These are phyloP conservation scores for Fusarium illudens DNA, from an alignment of 2,329 filamentous ascomycete species.

Conservation along the genomic window DNA sequence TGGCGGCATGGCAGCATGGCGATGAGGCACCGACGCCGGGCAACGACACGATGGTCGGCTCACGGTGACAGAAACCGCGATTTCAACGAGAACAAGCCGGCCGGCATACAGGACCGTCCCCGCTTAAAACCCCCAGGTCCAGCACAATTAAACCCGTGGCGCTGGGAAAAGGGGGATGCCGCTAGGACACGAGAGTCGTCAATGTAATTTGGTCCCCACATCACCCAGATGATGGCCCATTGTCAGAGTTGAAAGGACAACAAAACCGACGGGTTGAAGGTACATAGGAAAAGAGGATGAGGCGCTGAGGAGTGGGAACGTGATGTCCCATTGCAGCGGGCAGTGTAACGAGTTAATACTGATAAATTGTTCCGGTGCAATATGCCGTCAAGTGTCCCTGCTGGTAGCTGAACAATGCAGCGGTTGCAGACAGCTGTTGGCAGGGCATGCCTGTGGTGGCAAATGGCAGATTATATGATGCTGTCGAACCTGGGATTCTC, in stretches of 20 bases:
- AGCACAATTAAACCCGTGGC: constrained; percentile 32
- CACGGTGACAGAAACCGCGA: neutral
- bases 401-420: neutral
- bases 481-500: neutral
- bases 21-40: constrained; percentile 1
- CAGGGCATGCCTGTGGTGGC: neutral
- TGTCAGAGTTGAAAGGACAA: constrained; percentile 23
- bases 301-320: constrained; percentile 22
- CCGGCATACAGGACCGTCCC: constrained; percentile 18
- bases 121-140: constrained; percentile 23
- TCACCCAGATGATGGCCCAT: constrained; percentile 36
- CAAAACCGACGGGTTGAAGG: constrained; percentile 5
- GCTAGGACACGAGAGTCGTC: constrained; percentile 25
- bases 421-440: neutral
- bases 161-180: constrained; percentile 36
- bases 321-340: constrained; percentile 23
- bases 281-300: constrained; percentile 5
- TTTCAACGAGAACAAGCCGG: constrained; percentile 10
- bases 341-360: constrained; percentile 16
- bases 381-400: neutral
- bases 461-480: neutral
- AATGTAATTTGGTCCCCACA: constrained; percentile 42
- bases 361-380: constrained; percentile 16
- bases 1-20: neutral
- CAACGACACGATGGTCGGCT: neutral